phyloP scores from a whole-genome alignment of 1,284 basidiomycete species.

The Taiwanofungus camphoratus region DNA sequence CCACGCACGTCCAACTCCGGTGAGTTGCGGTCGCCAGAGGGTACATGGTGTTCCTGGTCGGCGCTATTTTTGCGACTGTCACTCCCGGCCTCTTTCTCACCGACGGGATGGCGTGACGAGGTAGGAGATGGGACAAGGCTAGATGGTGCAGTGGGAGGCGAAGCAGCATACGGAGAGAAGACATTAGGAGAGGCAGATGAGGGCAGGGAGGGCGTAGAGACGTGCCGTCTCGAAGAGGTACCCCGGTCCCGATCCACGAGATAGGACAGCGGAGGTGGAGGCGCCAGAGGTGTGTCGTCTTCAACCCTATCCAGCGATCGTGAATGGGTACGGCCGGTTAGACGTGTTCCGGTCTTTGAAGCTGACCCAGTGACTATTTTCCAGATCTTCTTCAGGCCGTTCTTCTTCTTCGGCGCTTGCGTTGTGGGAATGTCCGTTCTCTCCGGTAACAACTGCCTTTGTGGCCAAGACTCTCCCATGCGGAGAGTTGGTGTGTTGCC shows the following conservation, averaged over 20 bases:
- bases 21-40: constrained; percentile 16
- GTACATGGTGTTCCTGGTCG: constrained; percentile 20
- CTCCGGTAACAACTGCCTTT: constrained; percentile 31
- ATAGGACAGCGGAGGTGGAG: constrained; percentile 82
- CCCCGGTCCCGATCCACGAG: constrained; percentile 62
- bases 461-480: constrained; percentile 51
- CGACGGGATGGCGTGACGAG: constrained; percentile 56
- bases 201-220: constrained; percentile 63
- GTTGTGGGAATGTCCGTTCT: constrained; percentile 26
- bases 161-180: constrained; percentile 50
- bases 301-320: constrained; percentile 43
- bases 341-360: constrained; percentile 33
- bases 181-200: constrained; percentile 52
- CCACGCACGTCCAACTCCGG: constrained; percentile 23
- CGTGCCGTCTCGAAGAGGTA: constrained; percentile 42
- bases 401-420: constrained; percentile 67
- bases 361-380: constrained; percentile 62
- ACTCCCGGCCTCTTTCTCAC: constrained; percentile 39
- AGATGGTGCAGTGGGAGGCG: constrained; percentile 66
- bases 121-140: constrained; percentile 68
- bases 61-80: constrained; percentile 38
- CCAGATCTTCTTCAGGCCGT: constrained; percentile 80
- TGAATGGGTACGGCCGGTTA: constrained; percentile 28
- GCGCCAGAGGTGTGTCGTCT: constrained; percentile 71
- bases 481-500: constrained; percentile 36